Percentiles rank a stretch among this genome's conserved stretches.
These are phyloP conservation scores for Helicocarpus griseus DNA, from an alignment of 2,329 filamentous ascomycete genomes.

Conservation along the genomic window DNA sequence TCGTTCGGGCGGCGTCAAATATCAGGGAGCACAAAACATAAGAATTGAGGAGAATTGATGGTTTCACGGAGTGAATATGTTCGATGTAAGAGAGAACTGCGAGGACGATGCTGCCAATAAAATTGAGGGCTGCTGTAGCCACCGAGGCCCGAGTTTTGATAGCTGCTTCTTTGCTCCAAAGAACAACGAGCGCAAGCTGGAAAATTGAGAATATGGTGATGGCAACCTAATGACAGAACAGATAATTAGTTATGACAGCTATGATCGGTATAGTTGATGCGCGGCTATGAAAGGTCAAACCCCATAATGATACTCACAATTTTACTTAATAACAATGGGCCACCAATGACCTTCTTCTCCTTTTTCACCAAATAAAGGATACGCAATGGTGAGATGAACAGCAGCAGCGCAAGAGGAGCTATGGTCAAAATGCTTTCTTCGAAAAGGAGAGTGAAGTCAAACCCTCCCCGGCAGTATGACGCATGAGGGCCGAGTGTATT, in stretches of 20 bases:
- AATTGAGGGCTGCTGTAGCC: constrained; percentile 22
- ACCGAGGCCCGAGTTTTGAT: constrained; percentile 27
- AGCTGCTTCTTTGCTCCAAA: constrained; percentile 26
- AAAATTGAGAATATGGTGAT: constrained; percentile 25
- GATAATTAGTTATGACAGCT: no score
- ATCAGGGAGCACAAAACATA: constrained; percentile 39
- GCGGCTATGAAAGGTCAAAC: no score
- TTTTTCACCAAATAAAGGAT: constrained; percentile 13
- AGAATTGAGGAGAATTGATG: constrained; percentile 39
- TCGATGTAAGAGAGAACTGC: constrained; percentile 38
- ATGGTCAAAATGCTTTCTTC: constrained; percentile 22
- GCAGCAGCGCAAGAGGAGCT: constrained; percentile 14
- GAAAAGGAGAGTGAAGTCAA: constrained; percentile 25
- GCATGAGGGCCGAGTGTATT: background rate
- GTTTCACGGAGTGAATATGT: constrained; percentile 36
- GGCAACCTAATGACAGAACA: no score
- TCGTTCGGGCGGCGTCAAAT: constrained; percentile 37
- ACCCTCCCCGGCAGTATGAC: constrained; percentile 4
- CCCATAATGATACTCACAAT: background rate
- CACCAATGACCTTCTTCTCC: background rate
- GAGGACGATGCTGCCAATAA: constrained; percentile 23
- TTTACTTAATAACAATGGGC: background rate
- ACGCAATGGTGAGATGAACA: constrained; percentile 13
- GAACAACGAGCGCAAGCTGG: constrained; percentile 28
- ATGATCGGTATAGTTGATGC: constrained; percentile 1